A percentile compares a stretch with the other conserved stretches of the same genome.
Evolutionary conservation across 345 rosid genomes (phyloP).

Genomic region (Lepidium aucheri): DNA sequence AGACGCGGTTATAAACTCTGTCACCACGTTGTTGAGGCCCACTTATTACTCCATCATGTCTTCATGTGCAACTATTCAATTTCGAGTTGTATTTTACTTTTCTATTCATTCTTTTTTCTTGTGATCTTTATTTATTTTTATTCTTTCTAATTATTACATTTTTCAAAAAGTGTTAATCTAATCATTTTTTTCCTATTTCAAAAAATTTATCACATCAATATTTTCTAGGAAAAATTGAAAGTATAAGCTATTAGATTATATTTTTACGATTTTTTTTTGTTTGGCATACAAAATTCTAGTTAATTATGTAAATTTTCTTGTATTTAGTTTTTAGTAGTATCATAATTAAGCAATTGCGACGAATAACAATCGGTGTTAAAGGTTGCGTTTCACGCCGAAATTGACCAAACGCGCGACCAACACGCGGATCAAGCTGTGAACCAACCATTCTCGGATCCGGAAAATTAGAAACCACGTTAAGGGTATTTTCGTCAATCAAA

Average conservation of each 20-base stretch:
- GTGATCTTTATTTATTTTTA: no score
- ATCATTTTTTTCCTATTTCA: not conserved
- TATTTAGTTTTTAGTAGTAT: not conserved
- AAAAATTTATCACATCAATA: no score
- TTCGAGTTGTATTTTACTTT: not conserved
- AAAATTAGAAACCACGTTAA: not conserved
- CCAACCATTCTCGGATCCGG: not conserved
- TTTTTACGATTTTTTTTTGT: no score
- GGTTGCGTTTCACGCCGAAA: not conserved
- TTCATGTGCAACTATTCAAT: slow-evolving; percentile 18
- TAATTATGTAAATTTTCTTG: not conserved
- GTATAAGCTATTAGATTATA: not conserved
- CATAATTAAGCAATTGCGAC: no score
- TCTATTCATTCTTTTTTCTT: no score
- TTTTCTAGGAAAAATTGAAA: no score
- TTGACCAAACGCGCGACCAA: not conserved
- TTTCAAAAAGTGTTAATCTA: no score
- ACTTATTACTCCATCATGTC: slow-evolving; percentile 8
- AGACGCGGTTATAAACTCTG: slow-evolving; percentile 19
- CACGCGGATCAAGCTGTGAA: slow-evolving; percentile 1
- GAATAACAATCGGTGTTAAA: not conserved
- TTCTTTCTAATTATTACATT: no score
- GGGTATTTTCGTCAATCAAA: not conserved
- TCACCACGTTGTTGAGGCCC: slow-evolving; percentile 9
- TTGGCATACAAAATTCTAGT: not conserved